Evolutionary conservation across 73 alveolate species (phyloP), one percentile per base, ranked within the genome.

Genomic region (Paramecium tetraurelia): DNA sequence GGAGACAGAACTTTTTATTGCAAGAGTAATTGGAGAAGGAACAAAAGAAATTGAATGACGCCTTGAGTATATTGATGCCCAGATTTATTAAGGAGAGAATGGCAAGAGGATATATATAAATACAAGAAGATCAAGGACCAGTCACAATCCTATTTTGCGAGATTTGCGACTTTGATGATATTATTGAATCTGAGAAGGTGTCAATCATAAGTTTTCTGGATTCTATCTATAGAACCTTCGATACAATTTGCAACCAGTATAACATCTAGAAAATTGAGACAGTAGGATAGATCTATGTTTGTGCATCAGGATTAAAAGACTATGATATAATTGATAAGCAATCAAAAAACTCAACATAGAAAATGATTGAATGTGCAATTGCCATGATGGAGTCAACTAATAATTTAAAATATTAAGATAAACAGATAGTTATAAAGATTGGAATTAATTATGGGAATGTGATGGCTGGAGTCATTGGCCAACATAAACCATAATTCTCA

Each of bases 201-300:
- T 46, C 71, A 1, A 89, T 89, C 12, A 83, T 89, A 3, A 50
- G 93, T 27, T 90, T 93, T 53, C 75, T 97, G 2, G 98, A 97
- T 92, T 87, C 90, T 21, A 35, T 97, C 14, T 97, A 86, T 85
- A 96, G 93, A 63, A 92, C 95, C 12, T 96, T 97, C 63, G 99
- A 97, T 71, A 92, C 93, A 59, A 92, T 96, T 14, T 92, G 98
- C 68, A 92, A 92, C 21, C 2, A 58, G 11, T 92, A 86, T 36
- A 89, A 92, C 24, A 93, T 93, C 12, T 36, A 59, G 29, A 93
- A 93, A n/a, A 97, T 97, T 36, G 99, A 97, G 85, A 97, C 99
- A 1, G 98, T 97, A 5, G 98, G 98, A 3, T 94, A 95, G 53
- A 95, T 98, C 2, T 97, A 97, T 85, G 92, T 97, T 96, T 97